Conservation (phyloP, 2,329 filamentous ascomycete genomes). For the Rugonectria rugulosa region DNA sequence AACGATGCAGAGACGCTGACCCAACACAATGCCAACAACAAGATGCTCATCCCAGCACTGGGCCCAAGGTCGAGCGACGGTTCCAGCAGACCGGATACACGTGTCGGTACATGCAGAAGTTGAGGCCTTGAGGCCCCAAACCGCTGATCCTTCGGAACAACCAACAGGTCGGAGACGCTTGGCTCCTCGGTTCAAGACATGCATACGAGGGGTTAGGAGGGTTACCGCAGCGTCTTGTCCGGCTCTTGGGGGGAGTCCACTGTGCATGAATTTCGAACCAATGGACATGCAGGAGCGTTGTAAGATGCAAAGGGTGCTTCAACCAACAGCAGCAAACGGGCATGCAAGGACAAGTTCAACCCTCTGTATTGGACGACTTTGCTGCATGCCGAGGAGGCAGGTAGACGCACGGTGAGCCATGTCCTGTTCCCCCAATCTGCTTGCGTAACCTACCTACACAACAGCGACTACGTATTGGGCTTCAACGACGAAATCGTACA, state of each 20-base stretch:
- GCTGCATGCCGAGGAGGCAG: no score
- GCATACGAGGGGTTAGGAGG: not conserved
- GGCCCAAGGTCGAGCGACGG: not conserved
- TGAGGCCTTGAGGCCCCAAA: constrained; percentile 4
- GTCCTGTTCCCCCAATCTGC: not conserved
- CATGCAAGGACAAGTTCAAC: no score
- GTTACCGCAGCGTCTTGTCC: no score
- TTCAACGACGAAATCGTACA: not conserved
- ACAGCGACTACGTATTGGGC: no score
- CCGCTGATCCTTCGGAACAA: not conserved
- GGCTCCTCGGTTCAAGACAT: not conserved
- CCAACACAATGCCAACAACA: not conserved
- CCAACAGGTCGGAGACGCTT: constrained; percentile 1
- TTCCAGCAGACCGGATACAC: not conserved
- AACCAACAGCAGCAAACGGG: no score
- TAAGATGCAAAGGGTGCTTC: no score
- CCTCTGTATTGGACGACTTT: no score
- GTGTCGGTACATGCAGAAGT: not conserved
- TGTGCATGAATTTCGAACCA: no score
- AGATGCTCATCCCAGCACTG: not conserved
- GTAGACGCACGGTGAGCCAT: no score
- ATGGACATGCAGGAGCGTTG: no score
- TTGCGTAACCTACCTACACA: not conserved
- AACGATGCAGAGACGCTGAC: not conserved
- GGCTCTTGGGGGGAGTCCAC: no score